Percentiles rank a stretch among this genome's conserved stretches.
phyloP scores from a whole-genome alignment of 73 alveolate species.

The Stentor roeselii region DNA sequence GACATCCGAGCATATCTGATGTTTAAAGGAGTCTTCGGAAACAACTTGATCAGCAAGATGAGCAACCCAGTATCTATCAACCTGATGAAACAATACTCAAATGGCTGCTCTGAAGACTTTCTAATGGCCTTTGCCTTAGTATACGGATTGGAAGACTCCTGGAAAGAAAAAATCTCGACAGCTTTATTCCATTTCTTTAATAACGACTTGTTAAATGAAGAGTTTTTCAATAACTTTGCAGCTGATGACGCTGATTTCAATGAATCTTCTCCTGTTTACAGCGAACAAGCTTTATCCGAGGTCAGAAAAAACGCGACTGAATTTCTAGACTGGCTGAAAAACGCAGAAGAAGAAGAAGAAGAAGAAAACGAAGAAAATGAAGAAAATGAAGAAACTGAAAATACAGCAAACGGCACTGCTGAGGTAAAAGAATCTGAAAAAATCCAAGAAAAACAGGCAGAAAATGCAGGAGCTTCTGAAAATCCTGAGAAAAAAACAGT shows the following conservation, averaged over 20 bases:
- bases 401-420: conserved; percentile 15
- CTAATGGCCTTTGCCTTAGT: conserved; percentile 35
- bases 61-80: conserved; percentile 25
- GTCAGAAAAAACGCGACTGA: conserved; percentile 31
- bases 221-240: conserved; percentile 43
- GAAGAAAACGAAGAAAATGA: conserved; percentile 62
- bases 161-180: conserved; percentile 31
- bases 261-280: conserved; percentile 39
- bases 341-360: conserved; percentile 63
- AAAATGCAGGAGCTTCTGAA: conserved; percentile 30
- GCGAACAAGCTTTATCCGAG: conserved; percentile 34
- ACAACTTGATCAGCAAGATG: conserved; percentile 37
- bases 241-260: conserved; percentile 38
- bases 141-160: conserved; percentile 37
- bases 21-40: conserved; percentile 41
- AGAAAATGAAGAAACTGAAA: conserved; percentile 40
- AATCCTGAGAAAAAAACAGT: conserved; percentile 31
- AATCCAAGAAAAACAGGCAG: conserved; percentile 34
- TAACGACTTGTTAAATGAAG: conserved; percentile 48
- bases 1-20: conserved; percentile 48
- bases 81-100: conserved; percentile 26
- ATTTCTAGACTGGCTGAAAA: conserved; percentile 54
- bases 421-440: conserved; percentile 31
- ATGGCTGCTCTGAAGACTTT: conserved; percentile 37
- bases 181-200: conserved; percentile 47